A percentile compares a stretch with the other conserved stretches of the same genome.
phyloP scores from a whole-genome alignment of 768 basidiomycete species.

The Lactarius akahatsu region DNA sequence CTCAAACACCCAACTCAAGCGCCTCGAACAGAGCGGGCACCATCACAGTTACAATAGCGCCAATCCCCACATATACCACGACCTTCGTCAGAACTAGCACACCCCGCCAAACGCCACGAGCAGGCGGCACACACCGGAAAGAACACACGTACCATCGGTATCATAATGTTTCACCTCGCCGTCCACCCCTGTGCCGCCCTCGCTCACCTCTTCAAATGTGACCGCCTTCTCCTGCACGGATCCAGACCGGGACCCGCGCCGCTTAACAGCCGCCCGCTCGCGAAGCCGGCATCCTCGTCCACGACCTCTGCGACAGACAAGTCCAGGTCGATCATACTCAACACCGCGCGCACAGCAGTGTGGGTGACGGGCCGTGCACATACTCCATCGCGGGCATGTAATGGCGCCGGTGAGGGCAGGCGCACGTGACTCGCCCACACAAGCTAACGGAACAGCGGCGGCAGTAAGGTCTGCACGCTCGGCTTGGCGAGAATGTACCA shows the following conservation, averaged over 20 bases:
- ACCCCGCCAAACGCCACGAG: no score
- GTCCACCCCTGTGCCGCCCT: slow-evolving; percentile 30
- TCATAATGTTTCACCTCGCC: slow-evolving; percentile 68
- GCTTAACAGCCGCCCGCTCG: slow-evolving; percentile 34
- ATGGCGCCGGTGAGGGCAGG: no score
- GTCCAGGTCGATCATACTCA: slow-evolving; percentile 78
- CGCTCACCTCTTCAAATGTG: slow-evolving; percentile 19
- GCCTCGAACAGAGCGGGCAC: no score
- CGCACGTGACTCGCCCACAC: slow-evolving; percentile 38
- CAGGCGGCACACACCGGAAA: no score
- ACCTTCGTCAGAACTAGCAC: no score
- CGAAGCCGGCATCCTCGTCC: slow-evolving; percentile 31
- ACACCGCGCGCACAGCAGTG: slow-evolving; percentile 71
- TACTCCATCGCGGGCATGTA: slow-evolving; percentile 75
- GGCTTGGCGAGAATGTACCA: slow-evolving; percentile 91
- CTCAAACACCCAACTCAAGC: no score
- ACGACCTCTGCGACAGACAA: slow-evolving; percentile 34
- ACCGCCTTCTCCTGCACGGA: slow-evolving; percentile 14
- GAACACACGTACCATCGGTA: no score
- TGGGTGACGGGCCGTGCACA: slow-evolving; percentile 59
- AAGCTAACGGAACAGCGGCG: slow-evolving; percentile 79
- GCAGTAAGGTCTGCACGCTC: slow-evolving; percentile 67
- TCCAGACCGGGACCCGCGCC: no score
- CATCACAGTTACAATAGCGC: no score
- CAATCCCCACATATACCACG: no score